A percentile compares a stretch with the other conserved stretches of the same genome.
Evolutionary conservation across 805 yeast genomes (phyloP).

Genomic region (Sugiyamaella boreocaroliniensis): DNA sequence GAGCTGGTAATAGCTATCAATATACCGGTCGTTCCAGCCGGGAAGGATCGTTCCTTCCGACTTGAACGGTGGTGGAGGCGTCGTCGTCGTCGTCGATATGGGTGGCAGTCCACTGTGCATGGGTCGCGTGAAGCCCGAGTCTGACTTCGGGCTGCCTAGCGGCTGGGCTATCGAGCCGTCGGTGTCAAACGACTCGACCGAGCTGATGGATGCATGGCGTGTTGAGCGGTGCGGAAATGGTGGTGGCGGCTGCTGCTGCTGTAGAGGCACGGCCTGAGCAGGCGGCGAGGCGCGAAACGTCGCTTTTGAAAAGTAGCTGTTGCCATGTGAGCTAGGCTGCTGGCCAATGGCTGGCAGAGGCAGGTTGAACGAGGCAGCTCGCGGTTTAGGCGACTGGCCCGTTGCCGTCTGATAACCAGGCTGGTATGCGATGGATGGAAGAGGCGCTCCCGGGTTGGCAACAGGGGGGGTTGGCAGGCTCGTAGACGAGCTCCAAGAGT

Average conservation of each 20-base stretch:
- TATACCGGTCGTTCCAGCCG: slow-evolving; percentile 26
- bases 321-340: not conserved
- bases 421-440: not conserved
- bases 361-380: slow-evolving; percentile 8
- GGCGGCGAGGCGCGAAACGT: not conserved
- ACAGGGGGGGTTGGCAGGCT: slow-evolving; percentile 7
- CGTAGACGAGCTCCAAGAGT: slow-evolving; percentile 2
- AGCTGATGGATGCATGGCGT: slow-evolving; percentile 10
- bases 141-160: not conserved
- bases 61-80: not conserved
- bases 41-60: slow-evolving; percentile 3
- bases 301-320: slow-evolving; percentile 14
- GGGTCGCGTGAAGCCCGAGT: not conserved
- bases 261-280: not conserved
- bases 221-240: not conserved
- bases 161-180: not conserved
- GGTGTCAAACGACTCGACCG: slow-evolving; percentile 10
- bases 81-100: not conserved
- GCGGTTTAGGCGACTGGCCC: slow-evolving; percentile 1
- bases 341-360: slow-evolving; percentile 2
- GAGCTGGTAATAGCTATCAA: slow-evolving; percentile 32
- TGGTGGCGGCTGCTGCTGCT: not conserved
- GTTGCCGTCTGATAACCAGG: not conserved
- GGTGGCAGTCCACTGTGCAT: not conserved
- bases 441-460: not conserved